Conservation (phyloP, 306 rosid genomes). For the Vigna unguiculata region DNA sequence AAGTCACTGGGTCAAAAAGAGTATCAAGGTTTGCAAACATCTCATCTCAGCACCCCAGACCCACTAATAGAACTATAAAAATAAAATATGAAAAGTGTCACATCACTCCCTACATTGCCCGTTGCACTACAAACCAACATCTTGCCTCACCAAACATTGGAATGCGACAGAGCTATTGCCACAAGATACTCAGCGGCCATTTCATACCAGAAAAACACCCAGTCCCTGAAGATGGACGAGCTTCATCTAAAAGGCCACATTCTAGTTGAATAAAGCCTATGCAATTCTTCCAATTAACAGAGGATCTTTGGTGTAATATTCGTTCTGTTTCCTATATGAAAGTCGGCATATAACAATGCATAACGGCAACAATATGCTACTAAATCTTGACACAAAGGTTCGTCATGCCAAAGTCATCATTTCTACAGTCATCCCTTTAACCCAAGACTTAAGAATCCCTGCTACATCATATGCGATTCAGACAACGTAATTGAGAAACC, state of each 20-base stretch:
- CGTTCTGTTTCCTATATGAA: conserved; percentile 49
- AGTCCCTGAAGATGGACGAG: conserved; percentile 41
- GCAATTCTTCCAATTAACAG: conserved; percentile 44
- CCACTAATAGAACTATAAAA: conserved; percentile 36
- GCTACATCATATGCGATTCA: conserved; percentile 57
- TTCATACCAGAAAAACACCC: conserved; percentile 39
- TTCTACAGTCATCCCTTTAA: conserved; percentile 45
- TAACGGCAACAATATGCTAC: conserved; percentile 48
- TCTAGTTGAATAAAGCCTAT: conserved; percentile 47
- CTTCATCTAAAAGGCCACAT: conserved; percentile 49
- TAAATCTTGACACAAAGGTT: conserved; percentile 48
- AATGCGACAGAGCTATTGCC: conserved; percentile 42
- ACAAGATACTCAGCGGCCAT: conserved; percentile 41
- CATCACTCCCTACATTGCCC: conserved; percentile 44
- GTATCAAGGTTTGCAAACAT: conserved; percentile 38
- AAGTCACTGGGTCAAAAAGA: conserved; percentile 9
- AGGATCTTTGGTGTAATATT: conserved; percentile 48
- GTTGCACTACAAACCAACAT: conserved; percentile 34
- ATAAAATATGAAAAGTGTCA: conserved; percentile 17
- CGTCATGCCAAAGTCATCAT: conserved; percentile 45
- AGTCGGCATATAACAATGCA: conserved; percentile 47
- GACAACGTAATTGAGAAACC: conserved; percentile 46
- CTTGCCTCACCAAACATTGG: conserved; percentile 40
- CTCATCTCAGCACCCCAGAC: conserved; percentile 39
- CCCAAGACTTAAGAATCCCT: conserved; percentile 53